Conservation (phyloP, 2,329 filamentous ascomycete species). For the Zymoseptoria tritici region DNA sequence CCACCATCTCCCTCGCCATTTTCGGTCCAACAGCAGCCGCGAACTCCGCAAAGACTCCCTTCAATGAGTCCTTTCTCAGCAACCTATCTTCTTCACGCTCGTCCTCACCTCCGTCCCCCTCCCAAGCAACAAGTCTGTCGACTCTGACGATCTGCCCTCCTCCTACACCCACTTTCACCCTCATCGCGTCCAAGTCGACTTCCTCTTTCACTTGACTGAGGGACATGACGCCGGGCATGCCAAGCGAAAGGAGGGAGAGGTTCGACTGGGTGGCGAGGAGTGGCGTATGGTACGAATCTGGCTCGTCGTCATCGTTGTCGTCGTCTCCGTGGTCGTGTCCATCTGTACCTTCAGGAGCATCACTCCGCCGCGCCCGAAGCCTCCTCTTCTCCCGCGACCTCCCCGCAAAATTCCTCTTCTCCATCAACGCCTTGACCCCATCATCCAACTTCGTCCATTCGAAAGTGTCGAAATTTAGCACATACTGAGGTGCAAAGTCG, state of each 20-base stretch:
- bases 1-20: slow-evolving; percentile 48
- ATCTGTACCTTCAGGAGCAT: too few species aligned
- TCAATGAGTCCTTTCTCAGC: slow-evolving; percentile 34
- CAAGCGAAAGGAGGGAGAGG: slow-evolving; percentile 50
- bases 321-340: slow-evolving; percentile 2
- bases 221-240: slow-evolving; percentile 61
- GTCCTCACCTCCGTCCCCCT: background rate
- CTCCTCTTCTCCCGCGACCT: slow-evolving; percentile 30
- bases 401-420: slow-evolving; percentile 50
- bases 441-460: slow-evolving; percentile 29
- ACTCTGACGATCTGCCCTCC: background rate
- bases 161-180: slow-evolving; percentile 40
- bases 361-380: background rate
- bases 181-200: slow-evolving; percentile 54
- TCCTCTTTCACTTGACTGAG: slow-evolving; percentile 44
- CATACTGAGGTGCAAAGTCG: slow-evolving; percentile 65
- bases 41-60: slow-evolving; percentile 58
- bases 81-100: slow-evolving; percentile 24
- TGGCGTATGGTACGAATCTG: slow-evolving; percentile 17
- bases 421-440: slow-evolving; percentile 35
- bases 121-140: background rate
- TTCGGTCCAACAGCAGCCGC: slow-evolving; percentile 59
- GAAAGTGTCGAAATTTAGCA: slow-evolving; percentile 55
- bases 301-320: slow-evolving; percentile 9
- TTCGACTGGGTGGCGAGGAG: slow-evolving; percentile 30